These are phyloP conservation scores for Collybiopsis luxurians DNA, from an alignment of 768 basidiomycete species.

Conservation along the genomic window DNA sequence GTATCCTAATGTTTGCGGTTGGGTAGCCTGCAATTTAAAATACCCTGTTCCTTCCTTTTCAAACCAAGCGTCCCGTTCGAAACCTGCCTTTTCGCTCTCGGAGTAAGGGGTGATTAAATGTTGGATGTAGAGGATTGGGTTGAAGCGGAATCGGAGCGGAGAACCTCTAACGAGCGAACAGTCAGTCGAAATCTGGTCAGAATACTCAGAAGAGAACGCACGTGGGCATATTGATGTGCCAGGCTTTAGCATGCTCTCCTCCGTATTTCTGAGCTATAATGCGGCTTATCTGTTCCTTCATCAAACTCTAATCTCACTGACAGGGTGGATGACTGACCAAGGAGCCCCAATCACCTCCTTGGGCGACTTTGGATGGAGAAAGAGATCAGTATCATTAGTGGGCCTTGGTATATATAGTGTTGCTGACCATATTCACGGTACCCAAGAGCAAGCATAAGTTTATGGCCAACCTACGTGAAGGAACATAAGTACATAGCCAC, in stretches of 20 bases:
- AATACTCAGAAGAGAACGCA: slow-evolving; percentile 13
- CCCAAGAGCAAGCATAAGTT: slow-evolving; percentile 31
- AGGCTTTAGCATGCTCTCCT: slow-evolving; percentile 27
- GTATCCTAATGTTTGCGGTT: slow-evolving; percentile 39
- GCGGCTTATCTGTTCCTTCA: slow-evolving; percentile 10
- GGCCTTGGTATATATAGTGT: background rate
- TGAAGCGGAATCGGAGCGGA: background rate
- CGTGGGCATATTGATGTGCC: slow-evolving; percentile 29
- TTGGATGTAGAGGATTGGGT: slow-evolving; percentile 10
- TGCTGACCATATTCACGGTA: slow-evolving; percentile 30
- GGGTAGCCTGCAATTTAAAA: slow-evolving; percentile 22
- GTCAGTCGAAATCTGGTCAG: background rate
- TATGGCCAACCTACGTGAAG: slow-evolving; percentile 19
- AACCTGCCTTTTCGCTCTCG: slow-evolving; percentile 28
- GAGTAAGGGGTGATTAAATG: slow-evolving; percentile 12
- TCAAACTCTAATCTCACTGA: background rate
- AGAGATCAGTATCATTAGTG: background rate
- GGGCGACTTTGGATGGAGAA: slow-evolving; percentile 24
- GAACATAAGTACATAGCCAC: background rate
- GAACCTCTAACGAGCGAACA: background rate
- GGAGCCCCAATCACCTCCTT: slow-evolving; percentile 42
- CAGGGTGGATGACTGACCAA: slow-evolving; percentile 18
- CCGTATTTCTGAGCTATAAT: slow-evolving; percentile 22
- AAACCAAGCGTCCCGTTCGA: slow-evolving; percentile 15
- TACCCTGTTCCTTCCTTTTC: slow-evolving; percentile 24